Conservation (phyloP, 2,329 filamentous ascomycete genomes). For the Chaetomium strumarium region DNA sequence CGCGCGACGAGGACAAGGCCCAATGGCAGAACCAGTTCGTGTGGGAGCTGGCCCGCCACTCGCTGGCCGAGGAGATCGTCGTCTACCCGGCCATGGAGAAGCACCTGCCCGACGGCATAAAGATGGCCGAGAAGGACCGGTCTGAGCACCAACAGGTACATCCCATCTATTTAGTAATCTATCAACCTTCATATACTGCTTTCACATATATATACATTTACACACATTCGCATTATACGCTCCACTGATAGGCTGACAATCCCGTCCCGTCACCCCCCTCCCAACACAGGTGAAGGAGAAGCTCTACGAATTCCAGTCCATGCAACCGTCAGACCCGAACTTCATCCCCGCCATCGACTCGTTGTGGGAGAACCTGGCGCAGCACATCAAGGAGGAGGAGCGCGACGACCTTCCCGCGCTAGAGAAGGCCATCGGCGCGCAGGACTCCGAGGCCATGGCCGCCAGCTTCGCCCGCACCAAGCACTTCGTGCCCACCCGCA, state of each 20-base stretch:
- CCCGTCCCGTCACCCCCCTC: background rate
- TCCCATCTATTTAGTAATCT: background rate
- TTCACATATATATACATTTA: no score
- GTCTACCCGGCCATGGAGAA: slow-evolving; percentile 50
- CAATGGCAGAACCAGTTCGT: slow-evolving; percentile 42
- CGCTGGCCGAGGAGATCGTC: slow-evolving; percentile 44
- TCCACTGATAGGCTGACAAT: background rate
- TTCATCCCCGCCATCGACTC: slow-evolving; percentile 34
- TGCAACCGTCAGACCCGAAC: slow-evolving; percentile 34
- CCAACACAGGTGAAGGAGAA: slow-evolving; percentile 43
- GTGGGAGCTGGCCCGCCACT: slow-evolving; percentile 45
- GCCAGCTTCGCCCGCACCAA: slow-evolving; percentile 46
- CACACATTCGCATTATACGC: no score
- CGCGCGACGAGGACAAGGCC: slow-evolving; percentile 33
- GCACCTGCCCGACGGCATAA: slow-evolving; percentile 38
- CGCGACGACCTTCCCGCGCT: slow-evolving; percentile 42
- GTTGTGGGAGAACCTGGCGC: slow-evolving; percentile 33
- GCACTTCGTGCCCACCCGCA: slow-evolving; percentile 45
- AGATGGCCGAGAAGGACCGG: slow-evolving; percentile 43
- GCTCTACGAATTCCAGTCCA: slow-evolving; percentile 44
- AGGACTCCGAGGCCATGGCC: slow-evolving; percentile 34
- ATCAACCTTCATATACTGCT: no score
- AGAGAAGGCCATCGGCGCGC: slow-evolving; percentile 36
- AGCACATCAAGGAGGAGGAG: slow-evolving; percentile 49
- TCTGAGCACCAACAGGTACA: slow-evolving; percentile 39